Evolutionary conservation across 2,329 filamentous ascomycete genomes (phyloP), one percentile per base, ranked within the genome.

Genomic region (Diaporthe vexans): DNA sequence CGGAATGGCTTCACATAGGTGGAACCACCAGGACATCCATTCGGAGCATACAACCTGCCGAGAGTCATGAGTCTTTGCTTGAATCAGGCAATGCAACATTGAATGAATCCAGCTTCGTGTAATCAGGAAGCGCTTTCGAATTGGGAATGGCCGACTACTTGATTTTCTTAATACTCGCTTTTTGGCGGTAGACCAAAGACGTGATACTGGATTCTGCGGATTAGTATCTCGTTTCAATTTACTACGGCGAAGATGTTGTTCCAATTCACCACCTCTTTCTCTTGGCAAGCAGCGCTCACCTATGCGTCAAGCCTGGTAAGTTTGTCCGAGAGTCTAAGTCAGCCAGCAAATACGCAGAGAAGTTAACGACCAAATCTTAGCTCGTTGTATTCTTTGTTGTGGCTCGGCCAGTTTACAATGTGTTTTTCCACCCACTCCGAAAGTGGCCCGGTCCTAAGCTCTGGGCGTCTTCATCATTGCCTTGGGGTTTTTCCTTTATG

Each of bases 371-470:
- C 11, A 21, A 13, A 17, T 0, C 19, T 24, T n/a, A 63, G 59
- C 24, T 33, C n/a, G 13, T n/a, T 9, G 0, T 29, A 33, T 33
- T 21, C 17, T 15, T 63, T 70, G n/a, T 26, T 21, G 35, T 43
- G 35, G 2, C 58, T 8, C 24, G 51, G 15, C 48, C 67, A 70
- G 2, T 73, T 33, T 71, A 68, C 71, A 73, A 73, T 71, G 54
- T 73, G 19, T 69, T 24, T 17, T 71, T 73, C 19, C 71, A 71
- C 35, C 61, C 71, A 15, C 40, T 73, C n/a, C 48, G 71, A 6
- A 70, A 51, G 46, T 73, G 70, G n/a, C 65, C 48, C 10, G 71
- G 71, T 5, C 65, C 65, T n/a, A 70, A 68, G 71, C 56, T 72
- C 19, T 72, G 52, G 54, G 70, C 70, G 6, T 56, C 70, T n/a